A percentile compares a stretch with the other conserved stretches of the same genome.
phyloP scores from a whole-genome alignment of 176 grass and related monocot genomes.

The Juncus effusus region DNA sequence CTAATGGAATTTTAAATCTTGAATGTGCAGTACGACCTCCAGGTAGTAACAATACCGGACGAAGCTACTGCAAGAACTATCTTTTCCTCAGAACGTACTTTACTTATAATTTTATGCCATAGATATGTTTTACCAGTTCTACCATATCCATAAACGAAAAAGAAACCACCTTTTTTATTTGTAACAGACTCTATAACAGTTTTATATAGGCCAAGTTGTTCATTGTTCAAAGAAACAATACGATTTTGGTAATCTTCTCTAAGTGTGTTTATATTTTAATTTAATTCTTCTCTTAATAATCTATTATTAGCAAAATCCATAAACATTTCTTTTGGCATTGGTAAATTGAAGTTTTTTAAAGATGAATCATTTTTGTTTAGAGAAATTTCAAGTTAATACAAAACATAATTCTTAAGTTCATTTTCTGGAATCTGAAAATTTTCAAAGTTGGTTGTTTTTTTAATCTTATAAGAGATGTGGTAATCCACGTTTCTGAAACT shows the following conservation, averaged over 20 bases:
- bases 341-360: conserved; percentile 7
- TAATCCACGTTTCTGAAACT: background rate
- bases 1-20: conserved; percentile 28
- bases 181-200: conserved; percentile 13
- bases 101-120: conserved; percentile 17
- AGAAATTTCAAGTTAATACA: conserved; percentile 13
- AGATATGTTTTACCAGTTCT: conserved; percentile 19
- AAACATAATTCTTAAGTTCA: conserved; percentile 3
- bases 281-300: background rate
- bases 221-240: background rate
- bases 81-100: conserved; percentile 3
- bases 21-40: conserved; percentile 28
- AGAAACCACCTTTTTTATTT: background rate
- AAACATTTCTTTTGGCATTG: background rate
- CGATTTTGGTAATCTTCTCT: background rate
- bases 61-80: conserved; percentile 28
- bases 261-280: background rate
- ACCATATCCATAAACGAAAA: conserved; percentile 29
- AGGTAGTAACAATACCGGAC: conserved; percentile 15
- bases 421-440: background rate
- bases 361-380: background rate
- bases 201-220: conserved; percentile 16
- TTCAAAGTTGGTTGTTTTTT: background rate
- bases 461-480: background rate
- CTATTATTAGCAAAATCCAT: conserved; percentile 7